phyloP scores from a whole-genome alignment of 1,139 yeast genomes.

The Trichomonascaceae sp. region DNA sequence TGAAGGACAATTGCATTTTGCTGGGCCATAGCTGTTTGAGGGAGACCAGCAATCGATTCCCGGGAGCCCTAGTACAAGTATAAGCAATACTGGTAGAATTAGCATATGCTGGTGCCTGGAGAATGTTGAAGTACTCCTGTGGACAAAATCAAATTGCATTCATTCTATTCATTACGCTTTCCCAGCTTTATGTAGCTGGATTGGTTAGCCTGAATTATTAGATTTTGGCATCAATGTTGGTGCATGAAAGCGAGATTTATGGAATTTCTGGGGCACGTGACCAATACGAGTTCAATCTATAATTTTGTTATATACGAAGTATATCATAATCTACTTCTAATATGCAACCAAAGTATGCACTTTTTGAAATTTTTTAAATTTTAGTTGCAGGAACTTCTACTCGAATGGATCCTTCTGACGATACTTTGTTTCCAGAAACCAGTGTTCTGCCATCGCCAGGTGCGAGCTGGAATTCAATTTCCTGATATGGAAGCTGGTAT shows the following conservation, averaged over 20 bases:
- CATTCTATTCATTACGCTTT: not conserved
- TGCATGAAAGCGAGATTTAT: not conserved
- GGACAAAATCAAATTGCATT: not conserved
- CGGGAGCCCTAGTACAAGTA: not conserved
- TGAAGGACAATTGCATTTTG: slow-evolving; percentile 14
- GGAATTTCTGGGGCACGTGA: not conserved
- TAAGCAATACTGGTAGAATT: not conserved
- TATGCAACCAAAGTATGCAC: not conserved
- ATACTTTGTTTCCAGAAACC: not conserved
- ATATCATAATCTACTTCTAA: too few species aligned
- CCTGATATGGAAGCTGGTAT: slow-evolving; percentile 9
- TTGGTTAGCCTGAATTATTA: not conserved
- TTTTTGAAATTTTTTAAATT: not conserved
- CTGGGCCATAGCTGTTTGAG: slow-evolving; percentile 20
- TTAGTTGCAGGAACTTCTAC: not conserved
- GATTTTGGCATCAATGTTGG: not conserved
- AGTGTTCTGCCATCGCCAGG: slow-evolving; percentile 7
- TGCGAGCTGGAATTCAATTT: slow-evolving; percentile 8
- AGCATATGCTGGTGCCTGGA: not conserved
- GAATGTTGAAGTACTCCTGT: too few species aligned
- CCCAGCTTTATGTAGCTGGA: not conserved
- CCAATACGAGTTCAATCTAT: not conserved
- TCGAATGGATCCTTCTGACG: not conserved
- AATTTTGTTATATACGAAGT: not conserved
- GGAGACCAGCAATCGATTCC: slow-evolving; percentile 16